Percentiles rank a stretch among this genome's conserved stretches.
Conservation (phyloP, 2,329 filamentous ascomycete species). For the Tolypocladium endophyticum region DNA sequence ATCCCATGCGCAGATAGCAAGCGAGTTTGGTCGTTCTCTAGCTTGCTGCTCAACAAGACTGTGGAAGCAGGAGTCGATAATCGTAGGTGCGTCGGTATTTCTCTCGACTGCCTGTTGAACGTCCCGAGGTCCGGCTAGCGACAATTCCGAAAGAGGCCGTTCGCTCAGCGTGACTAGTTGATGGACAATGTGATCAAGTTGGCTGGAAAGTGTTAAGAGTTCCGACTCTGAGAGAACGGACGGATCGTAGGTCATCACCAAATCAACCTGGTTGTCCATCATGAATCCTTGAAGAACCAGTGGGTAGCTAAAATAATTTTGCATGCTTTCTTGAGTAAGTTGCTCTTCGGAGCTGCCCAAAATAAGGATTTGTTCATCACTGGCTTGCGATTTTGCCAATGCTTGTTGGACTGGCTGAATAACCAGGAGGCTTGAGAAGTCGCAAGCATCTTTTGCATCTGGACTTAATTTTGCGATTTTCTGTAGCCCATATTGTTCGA, state of each 20-base stretch:
- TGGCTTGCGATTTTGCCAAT: not conserved
- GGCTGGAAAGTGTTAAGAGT: not conserved
- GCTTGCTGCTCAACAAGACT: not conserved
- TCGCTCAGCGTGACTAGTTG: not conserved
- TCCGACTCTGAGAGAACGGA: not conserved
- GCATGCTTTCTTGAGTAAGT: not conserved
- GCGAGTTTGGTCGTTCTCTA: constrained; percentile 8
- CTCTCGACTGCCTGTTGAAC: not conserved
- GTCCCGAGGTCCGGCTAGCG: not conserved
- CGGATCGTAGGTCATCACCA: constrained; percentile 1
- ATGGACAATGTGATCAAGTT: not conserved
- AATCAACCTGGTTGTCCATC: not conserved
- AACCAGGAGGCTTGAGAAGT: not conserved
- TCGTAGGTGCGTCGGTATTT: not conserved
- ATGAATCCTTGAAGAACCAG: constrained; percentile 1
- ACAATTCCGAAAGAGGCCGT: not conserved
- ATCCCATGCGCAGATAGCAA: constrained; percentile 30
- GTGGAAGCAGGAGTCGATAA: not conserved
- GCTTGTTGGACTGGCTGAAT: not conserved
- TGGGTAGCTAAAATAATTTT: constrained; percentile 4
- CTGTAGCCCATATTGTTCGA: not conserved
- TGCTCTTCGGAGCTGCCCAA: not conserved
- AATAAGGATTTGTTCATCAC: not conserved
- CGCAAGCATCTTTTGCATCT: not conserved
- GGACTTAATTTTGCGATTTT: not conserved